Base-by-base conservation (phyloP, 2,329 filamentous ascomycete species). In the Stemphylium beticola region DNA sequence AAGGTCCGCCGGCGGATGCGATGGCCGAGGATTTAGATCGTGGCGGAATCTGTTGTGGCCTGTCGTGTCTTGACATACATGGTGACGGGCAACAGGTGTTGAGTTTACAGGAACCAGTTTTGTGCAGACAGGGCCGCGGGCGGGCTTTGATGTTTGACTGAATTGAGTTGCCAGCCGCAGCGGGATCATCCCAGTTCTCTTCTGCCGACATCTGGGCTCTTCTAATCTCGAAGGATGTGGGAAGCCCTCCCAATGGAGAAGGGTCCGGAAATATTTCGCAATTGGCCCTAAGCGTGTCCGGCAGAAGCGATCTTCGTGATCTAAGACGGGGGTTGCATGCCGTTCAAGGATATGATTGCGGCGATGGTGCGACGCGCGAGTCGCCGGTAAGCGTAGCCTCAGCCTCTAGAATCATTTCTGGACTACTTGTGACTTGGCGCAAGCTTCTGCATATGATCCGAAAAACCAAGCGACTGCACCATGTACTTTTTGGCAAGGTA, bases 331-430 rank as follows among this genome's bases (percentile, higher is more conserved):
- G 51, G 17, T 54, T 15, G 51, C 33, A 36, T 45, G 48, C 33
- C 6, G 10, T 42, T 4, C 20, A 24, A 24, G 46, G 15, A 24
- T 18, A 15, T 20, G 33, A 26, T 39, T 20, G 33, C 34, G 12
- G 26, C 39, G 34, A 44, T 55, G 46, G 52, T 55, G 52, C 52
- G 52, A 55, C 52, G 17, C 47, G 26, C 40, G 32, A 37, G 46
- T 37, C 32, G 18, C 31, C 50, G 32, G 36, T 34, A 26, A 24
- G 26, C 24, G 14, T 31, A 15, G 32, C 7, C 20, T 31, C 29
- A 12, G 22, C 15, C 14, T 18, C 15, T 17, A 9, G 10, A 31
- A 1, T 14, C 37, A 5, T 42, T 31, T 12, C 9, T 14, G 20
- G 26, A 42, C 24, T n/a, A 9, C 14, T 12, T 31, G n/a, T 10